These are phyloP conservation scores for Trichoderma sp. DNA, from an alignment of 2,329 filamentous ascomycete genomes.

Conservation along the genomic window DNA sequence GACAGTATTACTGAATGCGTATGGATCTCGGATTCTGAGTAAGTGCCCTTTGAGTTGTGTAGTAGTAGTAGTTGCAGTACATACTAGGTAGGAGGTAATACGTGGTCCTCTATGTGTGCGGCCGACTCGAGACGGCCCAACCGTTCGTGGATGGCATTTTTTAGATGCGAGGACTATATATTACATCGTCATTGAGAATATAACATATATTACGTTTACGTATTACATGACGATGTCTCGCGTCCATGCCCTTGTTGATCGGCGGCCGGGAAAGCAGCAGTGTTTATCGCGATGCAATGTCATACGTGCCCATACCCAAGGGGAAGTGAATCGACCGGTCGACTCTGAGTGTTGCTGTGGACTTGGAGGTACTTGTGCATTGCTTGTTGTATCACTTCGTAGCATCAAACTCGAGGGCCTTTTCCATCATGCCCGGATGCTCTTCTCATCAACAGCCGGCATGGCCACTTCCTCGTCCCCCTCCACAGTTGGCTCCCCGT, in stretches of 20 bases:
- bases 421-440: constrained; percentile 28
- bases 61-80: too few species aligned
- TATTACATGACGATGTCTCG: not conserved
- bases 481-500: constrained; percentile 31
- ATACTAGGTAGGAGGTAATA: too few species aligned
- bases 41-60: too few species aligned
- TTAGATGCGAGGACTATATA: not conserved
- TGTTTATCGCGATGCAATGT: not conserved
- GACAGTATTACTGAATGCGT: too few species aligned
- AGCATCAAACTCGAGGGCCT: not conserved
- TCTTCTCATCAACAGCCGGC: constrained; percentile 29
- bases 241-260: not conserved
- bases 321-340: too few species aligned
- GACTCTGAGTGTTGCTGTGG: too few species aligned
- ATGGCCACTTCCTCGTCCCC: constrained; percentile 23
- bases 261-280: not conserved
- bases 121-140: not conserved
- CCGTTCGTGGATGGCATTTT: not conserved
- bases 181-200: not conserved
- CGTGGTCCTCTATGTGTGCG: not conserved
- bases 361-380: too few species aligned
- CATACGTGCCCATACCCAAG: not conserved
- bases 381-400: too few species aligned
- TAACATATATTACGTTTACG: not conserved
- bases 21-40: too few species aligned